Percentiles rank a stretch among this genome's conserved stretches.
These are phyloP conservation scores for Spiromastix sp. DNA, from an alignment of 2,329 filamentous ascomycete species.

Conservation along the genomic window DNA sequence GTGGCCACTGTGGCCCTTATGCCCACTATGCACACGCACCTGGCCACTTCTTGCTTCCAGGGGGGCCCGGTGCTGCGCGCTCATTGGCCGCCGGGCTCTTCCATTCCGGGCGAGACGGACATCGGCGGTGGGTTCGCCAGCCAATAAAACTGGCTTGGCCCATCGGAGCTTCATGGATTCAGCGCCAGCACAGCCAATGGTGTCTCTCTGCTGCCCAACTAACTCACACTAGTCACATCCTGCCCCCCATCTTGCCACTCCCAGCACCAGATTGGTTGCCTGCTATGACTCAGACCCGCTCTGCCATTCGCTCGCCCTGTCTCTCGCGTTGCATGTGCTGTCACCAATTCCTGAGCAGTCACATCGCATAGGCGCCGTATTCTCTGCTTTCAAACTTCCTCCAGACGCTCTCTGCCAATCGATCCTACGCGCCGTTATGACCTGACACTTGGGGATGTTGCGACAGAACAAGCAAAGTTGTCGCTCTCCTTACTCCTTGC, in stretches of 20 bases:
- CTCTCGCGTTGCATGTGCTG: neutral
- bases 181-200: constrained; percentile 10
- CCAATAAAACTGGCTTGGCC: no score
- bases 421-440: neutral
- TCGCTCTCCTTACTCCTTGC: neutral
- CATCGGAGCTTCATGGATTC: no score
- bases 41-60: constrained; percentile 3
- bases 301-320: neutral
- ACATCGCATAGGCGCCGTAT: neutral
- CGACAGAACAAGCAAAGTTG: neutral
- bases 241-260: constrained; percentile 4
- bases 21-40: constrained; percentile 6
- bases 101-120: neutral
- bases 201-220: neutral
- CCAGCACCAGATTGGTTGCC: constrained; percentile 1
- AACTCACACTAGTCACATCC: neutral
- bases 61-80: neutral
- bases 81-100: constrained; percentile 9
- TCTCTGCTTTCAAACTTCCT: constrained; percentile 3
- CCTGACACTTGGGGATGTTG: neutral
- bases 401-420: neutral
- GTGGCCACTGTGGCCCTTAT: constrained; percentile 8
- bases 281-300: constrained; percentile 6
- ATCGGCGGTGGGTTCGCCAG: neutral
- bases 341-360: no score